phyloP scores from a whole-genome alignment of 768 basidiomycete species.

The Tubosaeta brunneosetosa region DNA sequence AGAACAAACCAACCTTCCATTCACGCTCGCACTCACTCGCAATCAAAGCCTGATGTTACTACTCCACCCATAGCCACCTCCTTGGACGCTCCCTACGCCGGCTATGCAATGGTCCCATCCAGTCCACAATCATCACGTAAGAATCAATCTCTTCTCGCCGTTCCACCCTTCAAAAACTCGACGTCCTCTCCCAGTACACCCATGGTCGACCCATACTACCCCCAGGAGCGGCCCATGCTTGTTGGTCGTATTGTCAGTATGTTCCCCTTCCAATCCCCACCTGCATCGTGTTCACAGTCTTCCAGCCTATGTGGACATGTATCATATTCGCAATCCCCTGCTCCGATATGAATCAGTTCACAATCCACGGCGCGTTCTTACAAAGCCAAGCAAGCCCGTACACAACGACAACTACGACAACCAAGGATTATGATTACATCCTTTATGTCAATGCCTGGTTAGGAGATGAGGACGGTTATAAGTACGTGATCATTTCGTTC shows the following conservation, averaged over 20 bases:
- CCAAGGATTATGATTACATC: slow-evolving; percentile 98
- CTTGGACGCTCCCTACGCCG: slow-evolving; percentile 44
- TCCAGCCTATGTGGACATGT: slow-evolving; percentile 74
- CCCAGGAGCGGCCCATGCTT: slow-evolving; percentile 65
- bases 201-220: slow-evolving; percentile 52
- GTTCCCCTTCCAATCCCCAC: slow-evolving; percentile 29
- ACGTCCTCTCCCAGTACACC: slow-evolving; percentile 69
- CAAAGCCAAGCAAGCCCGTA: slow-evolving; percentile 92
- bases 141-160: slow-evolving; percentile 47
- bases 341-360: slow-evolving; percentile 94
- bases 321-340: slow-evolving; percentile 87
- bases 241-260: slow-evolving; percentile 81
- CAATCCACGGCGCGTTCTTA: slow-evolving; percentile 94
- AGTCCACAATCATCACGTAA: slow-evolving; percentile 55
- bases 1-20: slow-evolving; percentile 36
- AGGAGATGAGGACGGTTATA: slow-evolving; percentile 90
- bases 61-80: slow-evolving; percentile 47
- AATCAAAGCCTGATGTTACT: slow-evolving; percentile 47
- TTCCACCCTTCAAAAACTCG: slow-evolving; percentile 49
- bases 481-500: slow-evolving; percentile 49
- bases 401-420: slow-evolving; percentile 99
- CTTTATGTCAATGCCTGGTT: slow-evolving; percentile 98
- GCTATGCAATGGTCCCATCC: slow-evolving; percentile 61
- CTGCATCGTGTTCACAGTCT: slow-evolving; percentile 7
- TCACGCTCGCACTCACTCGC: slow-evolving; percentile 55